Base-by-base conservation (phyloP, 2,329 filamentous ascomycete species). In the Tolypocladium tropicale region DNA sequence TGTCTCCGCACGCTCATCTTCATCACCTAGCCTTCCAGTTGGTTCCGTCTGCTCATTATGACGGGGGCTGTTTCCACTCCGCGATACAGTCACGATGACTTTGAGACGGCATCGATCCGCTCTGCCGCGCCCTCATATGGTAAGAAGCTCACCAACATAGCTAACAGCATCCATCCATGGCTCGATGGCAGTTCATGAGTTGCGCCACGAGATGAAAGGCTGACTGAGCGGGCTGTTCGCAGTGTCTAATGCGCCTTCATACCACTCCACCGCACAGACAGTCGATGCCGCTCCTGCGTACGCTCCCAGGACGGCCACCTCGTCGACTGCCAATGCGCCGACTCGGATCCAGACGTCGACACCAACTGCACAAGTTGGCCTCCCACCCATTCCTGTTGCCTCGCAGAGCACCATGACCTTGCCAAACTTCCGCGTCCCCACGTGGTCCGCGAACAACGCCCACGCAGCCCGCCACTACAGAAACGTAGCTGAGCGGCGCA, bases 71-170 rank as follows among this genome's bases (percentile, higher is more conserved):
- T 68, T 54, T 61, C 63, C 53, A 63, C 67, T 25, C 64, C 70
- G 55, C 69, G 70, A 50, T 73, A 72, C 56, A 69, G 66, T 61
- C 63, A 71, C 6, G 79, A 82, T 58, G 84, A 88, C 66, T 82
- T 85, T 57, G 85, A 88, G 63, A 86, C 84, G 25, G 78, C 81
- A 7, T 88, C 85, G 11, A 80, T 88, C 59, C 82, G 76, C 62
- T 88, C 84, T 21, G 79, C 79, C 9, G 84, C 84, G n/a, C 85
- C 85, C 43, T 88, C 85, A 11, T 88, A 88, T 67, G 75, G 81
- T 84, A 63, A 76, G 79, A 73, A 39, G 25, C 46, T 11, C 21
- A 6, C 14, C 4, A 3, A 1, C 10, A 52, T 53, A 50, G 34
- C 32, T 10, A 18, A 16, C 16, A 2, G 25, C 16, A 6, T 48